A percentile compares a stretch with the other conserved stretches of the same genome.
These are phyloP conservation scores for Hanseniaspora meyeri DNA, from an alignment of 805 yeast species.

Conservation along the genomic window DNA sequence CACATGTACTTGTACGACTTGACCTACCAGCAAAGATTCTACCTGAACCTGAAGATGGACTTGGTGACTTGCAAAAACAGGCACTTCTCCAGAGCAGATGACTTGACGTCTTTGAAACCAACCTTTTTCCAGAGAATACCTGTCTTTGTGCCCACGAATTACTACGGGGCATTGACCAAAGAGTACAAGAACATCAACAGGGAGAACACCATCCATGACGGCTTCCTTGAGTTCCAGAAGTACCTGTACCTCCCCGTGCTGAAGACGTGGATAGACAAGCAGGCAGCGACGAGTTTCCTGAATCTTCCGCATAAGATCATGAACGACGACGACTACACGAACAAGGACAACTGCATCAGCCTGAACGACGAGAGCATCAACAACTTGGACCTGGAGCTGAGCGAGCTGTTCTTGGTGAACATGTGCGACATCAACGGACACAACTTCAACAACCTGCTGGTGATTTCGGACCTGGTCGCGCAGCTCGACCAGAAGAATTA, in stretches of 20 bases:
- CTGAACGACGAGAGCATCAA: background rate
- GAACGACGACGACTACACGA: background rate
- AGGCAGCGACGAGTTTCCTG: background rate
- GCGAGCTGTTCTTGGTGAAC: background rate
- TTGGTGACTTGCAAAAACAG: slow-evolving; percentile 47
- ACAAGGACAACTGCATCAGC: background rate
- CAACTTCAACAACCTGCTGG: background rate
- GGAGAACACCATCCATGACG: background rate
- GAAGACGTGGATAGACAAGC: background rate
- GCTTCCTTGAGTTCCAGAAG: background rate
- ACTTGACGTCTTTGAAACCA: slow-evolving; percentile 22
- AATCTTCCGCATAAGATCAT: slow-evolving; percentile 2
- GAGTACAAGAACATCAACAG: background rate
- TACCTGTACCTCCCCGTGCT: background rate
- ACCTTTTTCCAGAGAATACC: slow-evolving; percentile 10
- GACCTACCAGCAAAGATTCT: slow-evolving; percentile 27
- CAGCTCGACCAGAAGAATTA: slow-evolving; percentile 4
- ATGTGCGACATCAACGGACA: slow-evolving; percentile 5
- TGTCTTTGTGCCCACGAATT: background rate
- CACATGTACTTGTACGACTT: slow-evolving; percentile 7
- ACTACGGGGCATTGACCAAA: background rate
- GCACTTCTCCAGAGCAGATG: slow-evolving; percentile 39
- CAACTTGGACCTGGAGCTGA: background rate
- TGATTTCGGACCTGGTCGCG: slow-evolving; percentile 4
- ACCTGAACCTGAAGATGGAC: slow-evolving; percentile 24